A percentile compares a stretch with the other conserved stretches of the same genome.
These are phyloP conservation scores for Fennellomyces sp. DNA, from an alignment of 371 early-diverging fungal genomes.

Conservation along the genomic window DNA sequence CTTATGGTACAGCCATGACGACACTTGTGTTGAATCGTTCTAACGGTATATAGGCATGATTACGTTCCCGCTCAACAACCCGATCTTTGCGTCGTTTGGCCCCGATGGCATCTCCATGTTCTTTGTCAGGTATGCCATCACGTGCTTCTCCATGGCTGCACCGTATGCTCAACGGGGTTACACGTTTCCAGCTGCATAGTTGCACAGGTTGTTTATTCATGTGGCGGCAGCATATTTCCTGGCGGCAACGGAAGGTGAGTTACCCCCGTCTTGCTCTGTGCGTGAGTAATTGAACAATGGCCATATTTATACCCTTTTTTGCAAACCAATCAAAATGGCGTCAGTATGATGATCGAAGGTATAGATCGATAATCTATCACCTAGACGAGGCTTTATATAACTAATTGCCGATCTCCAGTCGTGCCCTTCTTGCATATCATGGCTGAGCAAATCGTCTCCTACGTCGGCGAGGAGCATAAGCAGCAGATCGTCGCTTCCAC, in stretches of 20 bases:
- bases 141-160: background rate
- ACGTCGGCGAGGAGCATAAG: constrained; percentile 60
- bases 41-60: constrained; percentile 70
- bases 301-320: background rate
- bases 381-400: background rate
- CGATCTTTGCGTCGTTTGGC: constrained; percentile 79
- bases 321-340: background rate
- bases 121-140: constrained; percentile 68
- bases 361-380: constrained; percentile 2
- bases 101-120: constrained; percentile 95
- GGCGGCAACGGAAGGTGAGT: constrained; percentile 90
- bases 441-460: constrained; percentile 67
- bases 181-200: constrained; percentile 69
- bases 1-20: constrained; percentile 63
- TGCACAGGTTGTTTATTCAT: constrained; percentile 83
- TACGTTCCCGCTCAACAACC: constrained; percentile 83
- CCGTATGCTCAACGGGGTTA: no score
- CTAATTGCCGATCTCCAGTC: background rate
- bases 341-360: constrained; percentile 15
- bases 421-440: constrained; percentile 26
- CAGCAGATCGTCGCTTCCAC: constrained; percentile 85
- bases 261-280: background rate
- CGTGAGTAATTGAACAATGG: background rate
- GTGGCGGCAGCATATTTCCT: constrained; percentile 85
- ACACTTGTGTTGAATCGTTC: background rate